Evolutionary conservation across 2,329 filamentous ascomycete species (phyloP), one percentile per base, ranked within the genome.

Genomic region (Bipolaris zeicola): DNA sequence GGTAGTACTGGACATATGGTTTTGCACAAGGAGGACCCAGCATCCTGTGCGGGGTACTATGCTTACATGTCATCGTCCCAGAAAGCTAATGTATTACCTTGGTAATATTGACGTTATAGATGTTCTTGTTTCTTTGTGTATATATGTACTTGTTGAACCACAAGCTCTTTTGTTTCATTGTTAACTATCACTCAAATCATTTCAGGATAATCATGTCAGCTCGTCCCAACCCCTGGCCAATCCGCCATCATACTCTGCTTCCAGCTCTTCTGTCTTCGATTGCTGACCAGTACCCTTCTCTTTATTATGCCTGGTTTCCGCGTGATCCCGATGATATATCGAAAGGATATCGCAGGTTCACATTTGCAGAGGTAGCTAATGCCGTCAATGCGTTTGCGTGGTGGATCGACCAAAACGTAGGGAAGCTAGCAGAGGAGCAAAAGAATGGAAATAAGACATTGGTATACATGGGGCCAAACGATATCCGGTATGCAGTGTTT

Each of bases 401-500:
- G 51, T 72, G 70, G 51, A 58, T 75, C 34, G 63, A 67, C 11
- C 60, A 64, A 31, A 60, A 69, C 10, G 63, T 72, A 36, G 67
- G 70, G 1, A 61, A 69, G 62, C 54, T 63, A 31, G 14, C 60
- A 45, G 55, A 63, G 45, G 34, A 28, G 5, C 39, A 58, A 5
- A 56, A 56, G 22, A 37, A 28, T 26, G 16, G 59, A 18, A 77
- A 76, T 24, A 55, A 67, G 44, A 68, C 65, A 1, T 55, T 68
- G 28, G 50, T 67, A 18, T 69, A 69, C 39, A 58, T 66, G 28
- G 66, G 66, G 3, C 58, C 62, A 68, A 78, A 79, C 48, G 55
- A 76, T 20, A 63, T 74, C 7, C 76, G 79, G 50, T 69, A 60
- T 18, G 71, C 79, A 22, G 31, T 78, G 3, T 51, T 76, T 1